Percentiles rank a stretch among this genome's conserved stretches.
Conservation (phyloP, 2,329 filamentous ascomycete species). For the Pseudocercospora fuligena region DNA sequence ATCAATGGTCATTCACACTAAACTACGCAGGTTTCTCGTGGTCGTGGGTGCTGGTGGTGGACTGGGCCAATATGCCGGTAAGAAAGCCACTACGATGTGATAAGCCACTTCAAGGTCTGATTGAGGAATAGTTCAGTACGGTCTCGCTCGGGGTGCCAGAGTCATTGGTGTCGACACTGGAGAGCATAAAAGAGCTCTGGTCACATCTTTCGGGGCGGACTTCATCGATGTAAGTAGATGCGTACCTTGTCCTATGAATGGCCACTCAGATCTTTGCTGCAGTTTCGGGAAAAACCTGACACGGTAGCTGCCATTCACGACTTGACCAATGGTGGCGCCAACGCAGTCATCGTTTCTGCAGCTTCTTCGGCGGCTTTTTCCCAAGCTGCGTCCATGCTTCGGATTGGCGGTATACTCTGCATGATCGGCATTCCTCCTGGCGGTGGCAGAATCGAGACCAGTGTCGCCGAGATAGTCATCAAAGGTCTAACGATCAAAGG, state of each 20-base stretch:
- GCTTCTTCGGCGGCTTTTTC: constrained; percentile 49
- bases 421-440: constrained; percentile 52
- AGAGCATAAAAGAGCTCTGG: constrained; percentile 45
- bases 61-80: constrained; percentile 49
- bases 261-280: neutral
- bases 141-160: constrained; percentile 46
- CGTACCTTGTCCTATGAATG: neutral
- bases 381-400: constrained; percentile 51
- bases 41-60: constrained; percentile 55
- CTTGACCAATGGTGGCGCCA: constrained; percentile 41
- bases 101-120: no score
- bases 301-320: neutral
- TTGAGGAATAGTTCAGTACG: constrained; percentile 47
- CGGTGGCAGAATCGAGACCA: constrained; percentile 46
- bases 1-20: neutral
- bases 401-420: constrained; percentile 50
- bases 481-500: constrained; percentile 51
- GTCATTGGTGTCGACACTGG: constrained; percentile 52
- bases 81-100: no score
- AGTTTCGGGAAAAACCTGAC: constrained; percentile 9
- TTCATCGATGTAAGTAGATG: constrained; percentile 44
- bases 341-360: constrained; percentile 50
- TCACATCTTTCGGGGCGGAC: constrained; percentile 47
- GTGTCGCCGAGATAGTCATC: constrained; percentile 52
- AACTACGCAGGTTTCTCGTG: constrained; percentile 35